These are phyloP conservation scores for Bonia amplexicaulis DNA, from an alignment of 176 grass and related monocot species.

Conservation along the genomic window DNA sequence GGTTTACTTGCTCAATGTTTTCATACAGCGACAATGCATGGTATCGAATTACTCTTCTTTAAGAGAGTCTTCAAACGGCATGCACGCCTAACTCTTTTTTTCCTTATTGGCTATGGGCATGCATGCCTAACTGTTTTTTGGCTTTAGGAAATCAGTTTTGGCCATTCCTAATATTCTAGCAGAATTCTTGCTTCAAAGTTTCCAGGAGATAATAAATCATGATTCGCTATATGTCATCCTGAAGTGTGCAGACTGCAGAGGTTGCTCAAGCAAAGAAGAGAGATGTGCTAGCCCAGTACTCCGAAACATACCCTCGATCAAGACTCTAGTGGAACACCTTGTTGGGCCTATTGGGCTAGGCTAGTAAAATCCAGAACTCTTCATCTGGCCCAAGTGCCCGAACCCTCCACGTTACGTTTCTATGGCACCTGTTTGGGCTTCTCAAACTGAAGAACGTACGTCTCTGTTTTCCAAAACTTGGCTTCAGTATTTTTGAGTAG, in stretches of 20 bases:
- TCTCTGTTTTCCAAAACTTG: neutral
- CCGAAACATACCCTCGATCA: too few species aligned
- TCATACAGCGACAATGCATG: neutral
- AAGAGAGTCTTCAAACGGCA: neutral
- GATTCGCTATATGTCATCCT: neutral
- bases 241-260: neutral
- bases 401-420: neutral
- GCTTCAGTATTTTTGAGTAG: too few species aligned
- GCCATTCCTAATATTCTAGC: neutral
- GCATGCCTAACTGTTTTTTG: neutral
- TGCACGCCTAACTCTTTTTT: neutral
- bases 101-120: too few species aligned
- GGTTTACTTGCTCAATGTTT: neutral
- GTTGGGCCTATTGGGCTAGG: too few species aligned
- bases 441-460: neutral
- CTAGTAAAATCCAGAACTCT: neutral
- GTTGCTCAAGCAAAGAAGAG: neutral
- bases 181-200: neutral
- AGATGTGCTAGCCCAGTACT: neutral
- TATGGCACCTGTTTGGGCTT: neutral
- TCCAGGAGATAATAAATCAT: neutral
- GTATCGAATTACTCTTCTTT: neutral
- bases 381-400: neutral
- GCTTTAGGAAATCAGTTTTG: neutral
- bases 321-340: neutral